Conservation (phyloP, 129 eudicot species). For the Flaveria ramosissima region DNA sequence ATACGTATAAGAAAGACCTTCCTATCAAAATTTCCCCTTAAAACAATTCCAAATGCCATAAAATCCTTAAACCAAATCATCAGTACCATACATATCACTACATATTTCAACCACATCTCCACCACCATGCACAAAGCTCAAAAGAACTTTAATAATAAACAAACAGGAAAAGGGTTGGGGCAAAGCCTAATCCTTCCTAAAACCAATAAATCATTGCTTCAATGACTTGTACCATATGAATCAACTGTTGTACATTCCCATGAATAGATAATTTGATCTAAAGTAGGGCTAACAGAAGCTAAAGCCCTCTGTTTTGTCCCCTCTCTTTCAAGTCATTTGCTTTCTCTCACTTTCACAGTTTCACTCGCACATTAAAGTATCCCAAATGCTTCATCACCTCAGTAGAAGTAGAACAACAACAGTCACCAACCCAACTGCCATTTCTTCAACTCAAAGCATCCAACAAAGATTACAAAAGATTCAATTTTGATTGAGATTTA, state of each 20-base stretch:
- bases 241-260: constrained; percentile 21
- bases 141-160: constrained; percentile 22
- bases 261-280: constrained; percentile 5
- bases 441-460: constrained; percentile 56
- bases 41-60: constrained; percentile 8
- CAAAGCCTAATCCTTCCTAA: constrained; percentile 8
- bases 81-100: constrained; percentile 3
- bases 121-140: constrained; percentile 27
- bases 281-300: constrained; percentile 16
- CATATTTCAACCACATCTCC: constrained; percentile 17
- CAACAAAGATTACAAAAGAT: constrained; percentile 18
- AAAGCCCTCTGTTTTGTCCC: constrained; percentile 34
- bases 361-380: constrained; percentile 24
- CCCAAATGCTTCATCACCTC: constrained; percentile 48
- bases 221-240: constrained; percentile 20
- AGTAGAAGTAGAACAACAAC: constrained; percentile 19
- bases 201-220: neutral
- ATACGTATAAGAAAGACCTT: no score
- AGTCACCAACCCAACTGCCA: constrained; percentile 48
- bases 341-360: constrained; percentile 26
- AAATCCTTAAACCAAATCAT: constrained; percentile 35
- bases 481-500: constrained; percentile 22
- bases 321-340: constrained; percentile 20
- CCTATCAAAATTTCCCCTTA: no score
- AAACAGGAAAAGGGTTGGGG: constrained; percentile 10